Evolutionary conservation across 2,329 filamentous ascomycete species (phyloP).

Genomic region (Monilinia vaccinii-corymbosi): DNA sequence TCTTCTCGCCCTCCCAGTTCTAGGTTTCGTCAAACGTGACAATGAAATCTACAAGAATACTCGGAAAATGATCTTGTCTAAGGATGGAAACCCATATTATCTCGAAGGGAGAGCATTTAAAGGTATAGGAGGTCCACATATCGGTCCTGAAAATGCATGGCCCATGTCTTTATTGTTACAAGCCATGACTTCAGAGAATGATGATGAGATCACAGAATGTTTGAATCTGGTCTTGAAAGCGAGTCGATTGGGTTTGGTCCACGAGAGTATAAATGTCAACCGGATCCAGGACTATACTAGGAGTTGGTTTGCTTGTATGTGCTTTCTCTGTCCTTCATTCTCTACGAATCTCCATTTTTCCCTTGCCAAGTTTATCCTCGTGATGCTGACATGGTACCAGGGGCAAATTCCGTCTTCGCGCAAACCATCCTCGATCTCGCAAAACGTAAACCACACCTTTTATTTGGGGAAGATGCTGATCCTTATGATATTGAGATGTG

Average conservation of each 20-base stretch:
- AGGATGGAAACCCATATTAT: constrained; percentile 69
- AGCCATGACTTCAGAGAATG: constrained; percentile 77
- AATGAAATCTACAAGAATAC: constrained; percentile 81
- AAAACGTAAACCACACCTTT: constrained; percentile 75
- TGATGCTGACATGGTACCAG: constrained; percentile 19
- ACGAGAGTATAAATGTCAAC: constrained; percentile 87
- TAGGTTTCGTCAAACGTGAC: constrained; percentile 60
- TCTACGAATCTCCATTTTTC: background rate
- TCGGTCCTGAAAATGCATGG: constrained; percentile 88
- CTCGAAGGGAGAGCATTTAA: constrained; percentile 67
- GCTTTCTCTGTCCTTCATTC: background rate
- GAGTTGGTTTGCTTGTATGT: constrained; percentile 80
- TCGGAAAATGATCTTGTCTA: constrained; percentile 50
- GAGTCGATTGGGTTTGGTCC: constrained; percentile 69
- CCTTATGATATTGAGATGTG: constrained; percentile 41
- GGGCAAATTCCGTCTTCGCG: constrained; percentile 95
- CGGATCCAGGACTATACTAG: constrained; percentile 59
- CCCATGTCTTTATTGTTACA: constrained; percentile 92
- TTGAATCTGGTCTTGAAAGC: constrained; percentile 67
- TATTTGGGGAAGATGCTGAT: constrained; percentile 60
- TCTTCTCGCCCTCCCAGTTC: constrained; percentile 65
- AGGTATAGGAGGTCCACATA: constrained; percentile 72
- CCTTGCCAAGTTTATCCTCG: background rate
- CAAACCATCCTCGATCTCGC: constrained; percentile 86
- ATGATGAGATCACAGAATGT: constrained; percentile 69